Evolutionary conservation across 371 early-diverging fungal genomes (phyloP), one percentile per base, ranked within the genome.

Genomic region (Fennellomyces sp.): DNA sequence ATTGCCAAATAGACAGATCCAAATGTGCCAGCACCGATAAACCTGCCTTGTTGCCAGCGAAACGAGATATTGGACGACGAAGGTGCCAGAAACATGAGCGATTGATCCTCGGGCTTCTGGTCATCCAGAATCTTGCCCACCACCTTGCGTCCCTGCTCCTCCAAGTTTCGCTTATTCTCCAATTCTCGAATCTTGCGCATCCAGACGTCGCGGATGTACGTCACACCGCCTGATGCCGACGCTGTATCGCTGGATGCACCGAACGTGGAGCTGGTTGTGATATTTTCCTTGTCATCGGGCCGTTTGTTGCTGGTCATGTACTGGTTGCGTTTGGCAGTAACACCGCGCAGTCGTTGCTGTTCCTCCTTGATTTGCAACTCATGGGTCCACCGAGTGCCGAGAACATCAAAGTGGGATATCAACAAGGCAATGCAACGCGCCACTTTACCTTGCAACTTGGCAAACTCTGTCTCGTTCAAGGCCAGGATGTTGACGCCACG

Each of bases 31-130:
- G 92, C 87, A n/a, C 94, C 94, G 51, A 95, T 86, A 58, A 86
- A 92, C 58, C 90, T 86, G 53, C 92, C 93, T 64, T 91, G 89
- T 61, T 94, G 93, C 94, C 94, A 95, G 12, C 94, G 85, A 42
- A 94, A 81, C 10, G 89, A 87, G 10, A 91, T 86, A 53, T 88
- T 88, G 49, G 86, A 84, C 1, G 88, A 83, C 10, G 91, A 88
- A 0, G 89, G 85, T 0, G 92, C 93, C 55, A 95, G 69, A 63
- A 89, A 83, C 25, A 86, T 83, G 21, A 95, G 69, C 0, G 89
- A 89, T 48, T 88, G 85, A 66, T 94, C 92, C 58, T 93, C 91
- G 0, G 88, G 91, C 39, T 88, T 75, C 64, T 90, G 70, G 64
- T 85, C 87, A 50, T 93, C 94, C 27, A 94, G 70, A 3, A 92